Percentiles rank a stretch among this genome's conserved stretches.
Conservation (phyloP, 345 rosid species). For the Pugionium cornutum region DNA sequence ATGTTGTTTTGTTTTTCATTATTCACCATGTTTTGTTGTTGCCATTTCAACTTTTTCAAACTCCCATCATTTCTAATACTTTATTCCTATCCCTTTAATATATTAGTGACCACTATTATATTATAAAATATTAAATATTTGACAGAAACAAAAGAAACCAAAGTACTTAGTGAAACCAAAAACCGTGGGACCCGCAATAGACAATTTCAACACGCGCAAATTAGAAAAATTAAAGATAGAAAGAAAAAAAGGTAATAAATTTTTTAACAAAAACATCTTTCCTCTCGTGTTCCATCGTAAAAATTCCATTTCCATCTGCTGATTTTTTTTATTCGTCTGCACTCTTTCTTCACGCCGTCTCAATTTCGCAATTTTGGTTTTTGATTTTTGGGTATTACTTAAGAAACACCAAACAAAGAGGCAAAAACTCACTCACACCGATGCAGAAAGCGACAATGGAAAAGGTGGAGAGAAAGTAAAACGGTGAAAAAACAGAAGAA, state of each 20-base stretch:
- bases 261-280: background rate
- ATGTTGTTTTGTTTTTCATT: too few species aligned
- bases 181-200: too few species aligned
- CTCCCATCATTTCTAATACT: too few species aligned
- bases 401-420: constrained; percentile 37
- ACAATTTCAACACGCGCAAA: too few species aligned
- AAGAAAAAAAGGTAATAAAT: constrained; percentile 19
- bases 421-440: constrained; percentile 30
- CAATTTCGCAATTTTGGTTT: background rate
- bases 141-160: too few species aligned
- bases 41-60: too few species aligned
- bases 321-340: constrained; percentile 32
- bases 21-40: too few species aligned
- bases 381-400: constrained; percentile 8
- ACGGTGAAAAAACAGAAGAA: constrained; percentile 6
- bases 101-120: too few species aligned
- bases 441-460: constrained; percentile 40
- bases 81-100: too few species aligned
- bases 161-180: too few species aligned
- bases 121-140: too few species aligned
- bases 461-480: constrained; percentile 31
- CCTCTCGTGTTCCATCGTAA: constrained; percentile 31
- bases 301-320: constrained; percentile 1
- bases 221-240: background rate
- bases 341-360: constrained; percentile 20